Evolutionary conservation across 257 asterid species (phyloP).

Genomic region (Plectranthus barbatus): DNA sequence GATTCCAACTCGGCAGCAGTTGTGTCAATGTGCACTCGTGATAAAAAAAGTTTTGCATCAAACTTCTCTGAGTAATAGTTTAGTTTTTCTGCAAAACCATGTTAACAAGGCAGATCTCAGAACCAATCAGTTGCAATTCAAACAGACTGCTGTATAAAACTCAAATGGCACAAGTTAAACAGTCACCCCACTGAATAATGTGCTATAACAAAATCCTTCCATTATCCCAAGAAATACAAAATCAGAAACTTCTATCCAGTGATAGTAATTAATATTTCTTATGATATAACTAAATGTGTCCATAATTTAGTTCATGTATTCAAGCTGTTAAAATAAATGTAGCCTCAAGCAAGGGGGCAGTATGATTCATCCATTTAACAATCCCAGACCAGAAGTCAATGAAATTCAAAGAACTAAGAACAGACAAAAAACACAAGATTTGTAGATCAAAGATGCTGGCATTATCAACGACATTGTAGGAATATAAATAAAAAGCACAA

Average conservation of each 20-base stretch:
- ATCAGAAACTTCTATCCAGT: background rate
- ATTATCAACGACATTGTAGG: too few species aligned
- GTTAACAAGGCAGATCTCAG: constrained; percentile 13
- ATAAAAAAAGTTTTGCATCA: constrained; percentile 73
- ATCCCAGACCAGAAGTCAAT: background rate
- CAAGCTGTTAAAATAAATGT: background rate
- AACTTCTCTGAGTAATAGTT: constrained; percentile 88
- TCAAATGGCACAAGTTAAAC: constrained; percentile 10
- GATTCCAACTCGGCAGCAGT: constrained; percentile 80
- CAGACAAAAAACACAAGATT: background rate
- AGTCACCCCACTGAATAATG: constrained; percentile 10
- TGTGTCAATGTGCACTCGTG: constrained; percentile 88
- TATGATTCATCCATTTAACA: background rate
- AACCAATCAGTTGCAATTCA: constrained; percentile 10
- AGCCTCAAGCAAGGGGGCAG: constrained; percentile 4
- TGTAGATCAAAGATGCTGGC: background rate
- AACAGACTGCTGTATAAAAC: background rate
- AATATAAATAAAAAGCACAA: background rate
- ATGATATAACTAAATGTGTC: too few species aligned
- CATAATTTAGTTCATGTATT: constrained; percentile 6
- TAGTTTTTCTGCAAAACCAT: constrained; percentile 60
- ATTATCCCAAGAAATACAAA: background rate
- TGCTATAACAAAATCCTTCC: background rate
- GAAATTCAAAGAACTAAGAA: background rate
- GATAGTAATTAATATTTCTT: background rate